Percentiles rank a stretch among this genome's conserved stretches.
Evolutionary conservation across 2,329 filamentous ascomycete species (phyloP).

Genomic region (Nigrospora sphaerica): DNA sequence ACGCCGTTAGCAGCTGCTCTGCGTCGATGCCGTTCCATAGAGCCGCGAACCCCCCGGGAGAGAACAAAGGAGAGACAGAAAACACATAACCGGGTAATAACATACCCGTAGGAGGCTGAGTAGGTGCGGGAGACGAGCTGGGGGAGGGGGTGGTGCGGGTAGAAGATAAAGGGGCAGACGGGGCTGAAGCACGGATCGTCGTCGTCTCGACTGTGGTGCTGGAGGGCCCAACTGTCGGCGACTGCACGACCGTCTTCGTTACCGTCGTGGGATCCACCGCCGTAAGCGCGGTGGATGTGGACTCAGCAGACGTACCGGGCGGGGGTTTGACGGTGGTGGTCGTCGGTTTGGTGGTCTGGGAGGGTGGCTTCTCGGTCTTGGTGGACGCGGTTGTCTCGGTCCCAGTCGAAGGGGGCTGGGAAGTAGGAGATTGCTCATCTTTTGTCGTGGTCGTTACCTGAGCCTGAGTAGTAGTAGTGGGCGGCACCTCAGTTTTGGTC

Average conservation of each 20-base stretch:
- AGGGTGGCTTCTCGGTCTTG: constrained; percentile 8
- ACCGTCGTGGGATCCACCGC: constrained; percentile 2
- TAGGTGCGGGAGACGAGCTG: too few relatives aligned
- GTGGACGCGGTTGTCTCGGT: constrained; percentile 7
- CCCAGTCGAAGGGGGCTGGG: background rate
- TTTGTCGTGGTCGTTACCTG: background rate
- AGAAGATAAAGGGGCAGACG: too few relatives aligned
- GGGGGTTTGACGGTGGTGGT: constrained; percentile 9
- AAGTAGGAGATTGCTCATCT: background rate
- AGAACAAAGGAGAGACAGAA: too few relatives aligned
- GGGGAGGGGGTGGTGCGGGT: too few relatives aligned
- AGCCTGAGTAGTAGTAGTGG: background rate
- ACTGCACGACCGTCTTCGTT: constrained; percentile 8
- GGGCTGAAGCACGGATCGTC: too few relatives aligned
- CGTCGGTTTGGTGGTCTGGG: constrained; percentile 14
- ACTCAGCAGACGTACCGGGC: constrained; percentile 21
- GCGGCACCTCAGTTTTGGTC: too few relatives aligned
- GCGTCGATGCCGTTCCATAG: too few relatives aligned
- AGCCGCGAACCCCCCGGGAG: too few relatives aligned
- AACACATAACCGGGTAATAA: too few relatives aligned
- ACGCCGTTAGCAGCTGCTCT: too few relatives aligned
- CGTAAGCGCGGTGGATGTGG: constrained; percentile 7
- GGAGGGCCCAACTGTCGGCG: background rate
- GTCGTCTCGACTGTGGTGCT: background rate
- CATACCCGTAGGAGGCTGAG: too few relatives aligned